Base-by-base conservation (phyloP, 164 flowering plant genomes). In the Tetracentron sinense region DNA sequence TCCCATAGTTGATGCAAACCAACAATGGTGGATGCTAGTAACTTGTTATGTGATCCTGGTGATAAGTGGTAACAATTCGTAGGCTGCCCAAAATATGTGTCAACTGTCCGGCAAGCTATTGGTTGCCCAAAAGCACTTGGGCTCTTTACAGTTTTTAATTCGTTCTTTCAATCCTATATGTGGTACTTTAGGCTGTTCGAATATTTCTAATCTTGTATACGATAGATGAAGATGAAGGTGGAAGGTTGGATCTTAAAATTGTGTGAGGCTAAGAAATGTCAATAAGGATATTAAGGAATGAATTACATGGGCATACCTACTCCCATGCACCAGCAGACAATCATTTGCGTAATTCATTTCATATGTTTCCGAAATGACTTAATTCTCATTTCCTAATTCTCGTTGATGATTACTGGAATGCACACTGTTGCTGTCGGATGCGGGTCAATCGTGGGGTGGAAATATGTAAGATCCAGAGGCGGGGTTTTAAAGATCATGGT, bases 201-300 rank as follows among this genome's bases (percentile, higher is more conserved):
- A 10, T 33, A 4, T 4, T 4, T 33, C 8, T 33, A 4, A 33
- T 4, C 21, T 19, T 65, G 54, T 69, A 61, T 60, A 79, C 80
- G 79, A 69, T 60, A 65, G 85, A 82, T 65, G 83, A 85, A 78
- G 82, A 85, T 83, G 83, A 85, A 78, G 88, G 83, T 78, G 88
- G 90, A 35, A 85, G 83, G 78, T 85, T 86, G 26, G 88, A 83
- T 21, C 84, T 85, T 22, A 86, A n/a, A 83, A 59, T 72, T 86
- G 90, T 83, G 10, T 33, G n/a, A 33, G 4, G 38, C 6, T 33
- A 33, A 4, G 38, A 4, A 38, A 38, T 38, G 44, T 4, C 44
- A 38, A 38, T 8, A 38, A 38, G 14, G 5, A 38, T 38, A n/a
- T 33, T 33, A 4, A 33, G 6, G 4, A 4, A 10, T 10, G 8